Base-by-base conservation (phyloP, 2,329 filamentous ascomycete genomes). In the Alternaria gansuensis region DNA sequence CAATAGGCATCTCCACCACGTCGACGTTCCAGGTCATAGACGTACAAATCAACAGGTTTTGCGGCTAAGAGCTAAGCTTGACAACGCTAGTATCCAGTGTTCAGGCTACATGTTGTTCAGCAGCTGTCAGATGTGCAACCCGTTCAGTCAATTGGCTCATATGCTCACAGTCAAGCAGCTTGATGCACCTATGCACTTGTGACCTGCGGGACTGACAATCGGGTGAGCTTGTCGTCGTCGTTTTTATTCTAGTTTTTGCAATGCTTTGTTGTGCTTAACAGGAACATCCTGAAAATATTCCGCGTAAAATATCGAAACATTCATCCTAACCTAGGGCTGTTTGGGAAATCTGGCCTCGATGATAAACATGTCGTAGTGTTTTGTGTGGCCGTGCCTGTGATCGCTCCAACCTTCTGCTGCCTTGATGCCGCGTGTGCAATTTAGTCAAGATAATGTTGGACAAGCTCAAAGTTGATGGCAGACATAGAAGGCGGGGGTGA, bases 151-250 rank as follows among this genome's bases (percentile, higher is more conserved):
- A 23, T 48, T 33, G 3, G 11, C 21, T 40, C 37, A 24, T 40
- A 40, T 24, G 44, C 31, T 36, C 11, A 48, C 21, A 36, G 31
- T 24, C 31, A 48, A 48, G 44, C 44, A 24, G 44, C 44, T 23
- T 36, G 8, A 48, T 4, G 9, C 31, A 10, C 3, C n/a, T 29
- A 13, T 46, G 44, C 17, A 31, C 11, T 46, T 13, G 13, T 23
- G 24, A 4, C 44, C 8, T 48, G 21, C 31, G 14, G 13, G 33
- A 36, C 31, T 3, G 10, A 26, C 8, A 5, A 23, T 41, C 24
- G n/a, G 4, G n/a, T 5, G 40, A 43, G 40, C 7, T 43, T 5
- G 13, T 26, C 9, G 17, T 17, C 17, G 17, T 17, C 17, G 17
- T 17, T 17, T 17, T 17, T 17, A 17, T 17, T 17, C 17, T 17